These are phyloP conservation scores for Colletotrichum camelliae DNA, from an alignment of 2,329 filamentous ascomycete species.

Conservation along the genomic window DNA sequence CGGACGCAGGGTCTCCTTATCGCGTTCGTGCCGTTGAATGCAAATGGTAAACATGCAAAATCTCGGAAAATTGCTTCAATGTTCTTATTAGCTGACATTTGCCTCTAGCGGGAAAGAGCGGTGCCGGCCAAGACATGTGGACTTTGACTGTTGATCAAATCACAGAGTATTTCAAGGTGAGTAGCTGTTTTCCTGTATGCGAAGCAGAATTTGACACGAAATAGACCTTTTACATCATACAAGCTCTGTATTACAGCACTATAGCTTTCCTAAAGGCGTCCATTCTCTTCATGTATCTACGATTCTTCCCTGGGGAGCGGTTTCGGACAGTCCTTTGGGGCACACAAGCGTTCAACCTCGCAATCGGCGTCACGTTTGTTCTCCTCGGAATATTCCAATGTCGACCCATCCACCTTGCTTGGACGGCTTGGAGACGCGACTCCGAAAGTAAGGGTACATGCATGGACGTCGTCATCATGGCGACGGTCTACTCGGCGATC, in stretches of 20 bases:
- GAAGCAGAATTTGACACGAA: background rate
- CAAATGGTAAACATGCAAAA: background rate
- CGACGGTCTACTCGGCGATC: conserved; percentile 44
- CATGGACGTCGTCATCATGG: conserved; percentile 38
- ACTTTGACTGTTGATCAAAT: background rate
- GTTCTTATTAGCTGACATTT: background rate
- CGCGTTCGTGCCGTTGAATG: background rate
- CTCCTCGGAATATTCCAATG: conserved; percentile 32
- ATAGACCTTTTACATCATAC: conserved; percentile 36
- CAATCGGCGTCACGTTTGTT: conserved; percentile 30
- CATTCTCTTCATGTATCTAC: conserved; percentile 39
- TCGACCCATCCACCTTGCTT: conserved; percentile 45
- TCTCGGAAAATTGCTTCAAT: background rate
- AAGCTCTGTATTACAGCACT: conserved; percentile 36
- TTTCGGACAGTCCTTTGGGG: conserved; percentile 28
- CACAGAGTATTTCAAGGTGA: background rate
- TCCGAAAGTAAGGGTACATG: conserved; percentile 30
- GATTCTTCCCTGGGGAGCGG: conserved; percentile 33
- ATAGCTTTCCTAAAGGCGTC: conserved; percentile 38
- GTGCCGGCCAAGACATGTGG: background rate
- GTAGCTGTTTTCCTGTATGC: fast-evolving
- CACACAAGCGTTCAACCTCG: conserved; percentile 10
- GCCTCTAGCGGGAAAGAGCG: background rate
- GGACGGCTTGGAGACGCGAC: conserved; percentile 38
- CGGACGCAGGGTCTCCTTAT: background rate